Base-by-base conservation (phyloP, 257 asterid species). In the Solanum corneliomulleri region DNA sequence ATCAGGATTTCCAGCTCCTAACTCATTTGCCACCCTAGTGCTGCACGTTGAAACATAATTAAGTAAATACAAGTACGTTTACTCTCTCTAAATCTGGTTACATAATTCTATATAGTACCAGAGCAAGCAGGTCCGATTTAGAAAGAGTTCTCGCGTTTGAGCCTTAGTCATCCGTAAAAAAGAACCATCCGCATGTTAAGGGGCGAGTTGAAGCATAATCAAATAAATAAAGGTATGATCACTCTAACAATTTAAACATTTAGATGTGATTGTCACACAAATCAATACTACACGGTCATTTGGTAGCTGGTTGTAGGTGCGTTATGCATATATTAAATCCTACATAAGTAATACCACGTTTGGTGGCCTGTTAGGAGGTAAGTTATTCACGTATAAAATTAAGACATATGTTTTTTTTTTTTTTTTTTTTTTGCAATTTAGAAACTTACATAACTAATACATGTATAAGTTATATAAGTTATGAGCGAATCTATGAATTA, bases 1-100 rank as follows among this genome's bases (percentile, higher is more conserved):
- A 25, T 69, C 84, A 3, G 95, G 92, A 66, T 93, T 88, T 45
- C 98, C 98, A 2, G 94, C 95, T 41, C 98, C 98, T 41, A 96
- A 66, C 93, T 94, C 98, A 52, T 96, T 96, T 11, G 98, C 93
- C 88, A 96, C 98, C 91, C 99, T 92, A 0, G 98, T 94, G 91
- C 99, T 96, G 97, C 90, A 90, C 20, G 81, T 72, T 72, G 49
- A 72, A 20, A 72, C 47, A 72, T 37, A 72, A 20, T 72, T 20
- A 20, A 72, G 81, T 72, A 72, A 72, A 72, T 37, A 72, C 13
- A n/a, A 72, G 29, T 20, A 20, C 10, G 3, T 37, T 9, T 71
- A 1, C 21, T 71, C 78, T 71, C 45, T 71, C 27, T 71, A 71
- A 33, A 71, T 33, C 45, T 33, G 9, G 25, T 71, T 7, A 33